Conservation (phyloP, 1,284 basidiomycete species). For the Ceratobasidium theobromae region DNA sequence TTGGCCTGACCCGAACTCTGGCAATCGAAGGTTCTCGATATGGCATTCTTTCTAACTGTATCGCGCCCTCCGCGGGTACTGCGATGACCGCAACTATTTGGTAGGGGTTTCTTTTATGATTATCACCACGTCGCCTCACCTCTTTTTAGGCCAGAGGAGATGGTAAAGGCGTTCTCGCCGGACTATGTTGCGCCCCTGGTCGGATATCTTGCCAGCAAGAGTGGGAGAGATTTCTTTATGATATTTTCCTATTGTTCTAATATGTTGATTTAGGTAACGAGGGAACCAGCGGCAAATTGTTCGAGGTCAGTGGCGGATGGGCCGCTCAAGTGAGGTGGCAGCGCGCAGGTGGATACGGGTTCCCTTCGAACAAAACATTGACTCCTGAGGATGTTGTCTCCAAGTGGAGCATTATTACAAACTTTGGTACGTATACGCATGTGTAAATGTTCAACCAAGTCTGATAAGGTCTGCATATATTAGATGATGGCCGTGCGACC, state of each 20-base stretch:
- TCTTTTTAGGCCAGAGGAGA: slow-evolving; percentile 87
- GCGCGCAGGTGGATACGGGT: slow-evolving; percentile 83
- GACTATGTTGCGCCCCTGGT: slow-evolving; percentile 91
- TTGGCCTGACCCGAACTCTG: slow-evolving; percentile 86
- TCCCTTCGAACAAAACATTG: slow-evolving; percentile 73
- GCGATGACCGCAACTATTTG: slow-evolving; percentile 89
- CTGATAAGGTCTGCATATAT: slow-evolving; percentile 13
- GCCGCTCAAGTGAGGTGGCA: slow-evolving; percentile 93
- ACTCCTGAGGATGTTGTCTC: slow-evolving; percentile 76
- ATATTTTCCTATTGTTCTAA: background rate
- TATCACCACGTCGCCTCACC: too few relatives aligned
- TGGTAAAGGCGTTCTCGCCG: slow-evolving; percentile 88
- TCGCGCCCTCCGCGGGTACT: slow-evolving; percentile 89
- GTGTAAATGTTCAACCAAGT: background rate
- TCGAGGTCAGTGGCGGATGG: slow-evolving; percentile 93
- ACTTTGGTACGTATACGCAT: slow-evolving; percentile 62
- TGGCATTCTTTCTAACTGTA: slow-evolving; percentile 84
- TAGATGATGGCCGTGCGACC: slow-evolving; percentile 75
- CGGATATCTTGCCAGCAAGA: slow-evolving; percentile 84
- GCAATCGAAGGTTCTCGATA: slow-evolving; percentile 93
- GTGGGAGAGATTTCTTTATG: slow-evolving; percentile 41
- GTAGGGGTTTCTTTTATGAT: slow-evolving; percentile 50
- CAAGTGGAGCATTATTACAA: slow-evolving; percentile 81
- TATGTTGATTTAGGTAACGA: slow-evolving; percentile 56
- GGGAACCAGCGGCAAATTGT: slow-evolving; percentile 74